These are phyloP conservation scores for Pseudozyma pruni DNA, from an alignment of 1,284 basidiomycete species.

Conservation along the genomic window DNA sequence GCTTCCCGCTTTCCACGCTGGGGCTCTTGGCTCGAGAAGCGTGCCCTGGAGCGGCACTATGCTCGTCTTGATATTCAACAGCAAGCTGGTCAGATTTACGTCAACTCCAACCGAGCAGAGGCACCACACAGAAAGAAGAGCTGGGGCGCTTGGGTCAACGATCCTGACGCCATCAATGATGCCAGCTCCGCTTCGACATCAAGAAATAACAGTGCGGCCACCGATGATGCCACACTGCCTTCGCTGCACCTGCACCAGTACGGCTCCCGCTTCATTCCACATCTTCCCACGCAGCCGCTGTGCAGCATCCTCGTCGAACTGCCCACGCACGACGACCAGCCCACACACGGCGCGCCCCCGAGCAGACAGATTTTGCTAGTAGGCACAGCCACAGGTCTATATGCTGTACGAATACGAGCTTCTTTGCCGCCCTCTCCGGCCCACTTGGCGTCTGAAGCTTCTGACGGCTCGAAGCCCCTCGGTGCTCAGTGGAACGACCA, in stretches of 20 bases:
- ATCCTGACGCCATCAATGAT: slow-evolving; percentile 42
- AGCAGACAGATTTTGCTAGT: slow-evolving; percentile 25
- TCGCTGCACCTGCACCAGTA: slow-evolving; percentile 45
- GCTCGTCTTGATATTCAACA: slow-evolving; percentile 25
- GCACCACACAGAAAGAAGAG: slow-evolving; percentile 38
- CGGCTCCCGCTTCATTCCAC: slow-evolving; percentile 55
- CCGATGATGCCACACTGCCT: slow-evolving; percentile 8
- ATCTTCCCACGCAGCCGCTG: slow-evolving; percentile 50
- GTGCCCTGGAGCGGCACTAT: slow-evolving; percentile 50
- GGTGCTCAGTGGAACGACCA: slow-evolving; percentile 38
- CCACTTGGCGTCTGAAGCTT: neutral
- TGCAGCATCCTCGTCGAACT: slow-evolving; percentile 46
- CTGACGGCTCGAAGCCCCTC: neutral
- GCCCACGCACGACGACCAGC: neutral
- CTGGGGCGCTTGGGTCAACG: slow-evolving; percentile 49
- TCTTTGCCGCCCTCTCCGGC: neutral
- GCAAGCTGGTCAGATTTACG: neutral
- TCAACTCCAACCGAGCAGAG: neutral
- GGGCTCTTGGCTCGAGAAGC: slow-evolving; percentile 51
- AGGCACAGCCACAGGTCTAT: slow-evolving; percentile 50
- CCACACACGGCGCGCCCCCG: neutral
- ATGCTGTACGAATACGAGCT: slow-evolving; percentile 24
- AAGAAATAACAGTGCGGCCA: neutral
- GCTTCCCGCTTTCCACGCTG: slow-evolving; percentile 48
- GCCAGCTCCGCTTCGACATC: neutral